Evolutionary conservation across 2,329 filamentous ascomycete genomes (phyloP), one percentile per base, ranked within the genome.

Genomic region (Pseudomassariella vexata): DNA sequence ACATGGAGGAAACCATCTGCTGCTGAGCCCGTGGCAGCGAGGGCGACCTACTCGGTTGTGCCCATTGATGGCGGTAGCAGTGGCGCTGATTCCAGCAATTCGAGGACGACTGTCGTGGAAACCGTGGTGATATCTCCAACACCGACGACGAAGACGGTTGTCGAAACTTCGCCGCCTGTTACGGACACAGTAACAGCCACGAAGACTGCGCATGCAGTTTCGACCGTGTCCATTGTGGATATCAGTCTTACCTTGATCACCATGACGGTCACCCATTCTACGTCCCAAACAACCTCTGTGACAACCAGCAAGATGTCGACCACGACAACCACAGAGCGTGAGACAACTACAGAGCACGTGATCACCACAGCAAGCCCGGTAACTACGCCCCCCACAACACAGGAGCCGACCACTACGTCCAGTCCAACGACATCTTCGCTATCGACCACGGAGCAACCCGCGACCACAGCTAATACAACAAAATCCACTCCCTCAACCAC

Each of bases 31-130:
- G 38, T 59, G 5, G 49, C 38, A 11, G 42, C 57, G 12, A 49
- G 56, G 24, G 55, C 57, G 21, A 60, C 55, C 2, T 61, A 59
- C 32, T 60, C 59, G 8, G 54, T 62, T 2, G 56, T 62, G 17
- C 53, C 57, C 6, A 59, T 62, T 35, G 50, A 59, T 27, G 57
- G 56, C 22, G 47, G 52, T 25, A 39, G 40, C 21, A 30, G 27
- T 14, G 30, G 33, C 14, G 30, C 32, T 15, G 39, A 37, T 29
- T 11, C 29, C 5, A 37, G 31, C 23, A 39, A 29, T 12, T n/a
- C n/a, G n/a, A n/a, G n/a, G n/a, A 51, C 60, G 25, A 61, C 58
- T 1, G 49, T 62, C 11, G 49, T 56, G 18, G 41, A 58, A 34
- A 42, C 59, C 4, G 46, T 59, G 10, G 44, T 52, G 19, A 45